Conservation (phyloP, 352 stramenopile species). For the Phytophthora sp. region DNA sequence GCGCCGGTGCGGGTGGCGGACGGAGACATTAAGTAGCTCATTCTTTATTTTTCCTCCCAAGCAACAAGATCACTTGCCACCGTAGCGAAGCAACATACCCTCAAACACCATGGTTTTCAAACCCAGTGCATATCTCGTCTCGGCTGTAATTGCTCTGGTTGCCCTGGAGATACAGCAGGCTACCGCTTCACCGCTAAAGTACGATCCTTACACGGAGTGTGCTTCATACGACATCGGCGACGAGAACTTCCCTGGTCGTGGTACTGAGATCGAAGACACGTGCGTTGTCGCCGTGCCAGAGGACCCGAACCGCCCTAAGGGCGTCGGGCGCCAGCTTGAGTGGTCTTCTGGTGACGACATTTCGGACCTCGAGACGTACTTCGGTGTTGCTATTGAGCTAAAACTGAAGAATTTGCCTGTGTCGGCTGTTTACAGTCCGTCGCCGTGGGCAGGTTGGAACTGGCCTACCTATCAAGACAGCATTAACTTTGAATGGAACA, state of each 20-base stretch:
- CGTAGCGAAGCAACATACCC: too few species aligned
- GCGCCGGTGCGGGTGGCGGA: too few species aligned
- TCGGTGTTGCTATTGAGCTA: constrained; percentile 13
- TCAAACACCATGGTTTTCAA: too few species aligned
- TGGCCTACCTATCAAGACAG: constrained; percentile 56
- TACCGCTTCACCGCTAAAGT: background rate
- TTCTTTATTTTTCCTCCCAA: too few species aligned
- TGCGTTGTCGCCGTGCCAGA: background rate
- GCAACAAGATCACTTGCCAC: too few species aligned
- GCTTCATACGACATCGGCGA: constrained; percentile 2
- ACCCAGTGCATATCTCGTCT: too few species aligned
- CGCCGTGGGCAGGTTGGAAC: constrained; percentile 32
- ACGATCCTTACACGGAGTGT: constrained; percentile 11
- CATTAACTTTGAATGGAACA: constrained; percentile 57
- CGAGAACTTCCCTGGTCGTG: constrained; percentile 9
- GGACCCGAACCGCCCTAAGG: background rate
- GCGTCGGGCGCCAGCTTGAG: constrained; percentile 19
- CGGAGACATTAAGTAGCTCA: too few species aligned
- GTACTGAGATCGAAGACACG: constrained; percentile 5
- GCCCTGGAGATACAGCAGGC: constrained; percentile 4
- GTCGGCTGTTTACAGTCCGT: background rate
- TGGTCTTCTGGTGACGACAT: background rate
- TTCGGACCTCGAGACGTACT: constrained; percentile 12
- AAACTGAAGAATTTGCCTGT: constrained; percentile 29
- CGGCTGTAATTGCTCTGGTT: constrained; percentile 4